A percentile compares a stretch with the other conserved stretches of the same genome.
These are phyloP conservation scores for Podospora tetraspora DNA, from an alignment of 495 filamentous ascomycete species.

Conservation along the genomic window DNA sequence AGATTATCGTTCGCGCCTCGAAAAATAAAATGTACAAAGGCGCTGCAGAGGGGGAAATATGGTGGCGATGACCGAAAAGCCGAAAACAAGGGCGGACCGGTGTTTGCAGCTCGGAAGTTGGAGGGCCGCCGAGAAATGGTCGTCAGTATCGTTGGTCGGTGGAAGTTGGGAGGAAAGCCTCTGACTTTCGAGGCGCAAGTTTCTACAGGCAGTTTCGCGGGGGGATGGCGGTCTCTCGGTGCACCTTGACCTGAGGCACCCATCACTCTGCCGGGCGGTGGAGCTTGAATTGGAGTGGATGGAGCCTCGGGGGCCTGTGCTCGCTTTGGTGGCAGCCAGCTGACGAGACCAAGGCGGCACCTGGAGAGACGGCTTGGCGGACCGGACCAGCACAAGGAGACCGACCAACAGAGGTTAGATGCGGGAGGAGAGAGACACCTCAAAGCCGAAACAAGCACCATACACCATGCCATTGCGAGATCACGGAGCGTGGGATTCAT, in stretches of 20 bases:
- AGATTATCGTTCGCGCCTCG: not conserved
- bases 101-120: not conserved
- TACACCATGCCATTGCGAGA: constrained; percentile 24
- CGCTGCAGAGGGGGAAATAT: not conserved
- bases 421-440: not conserved
- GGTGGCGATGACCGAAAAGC: not conserved
- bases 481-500: constrained; percentile 16
- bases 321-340: not conserved
- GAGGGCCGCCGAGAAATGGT: not conserved
- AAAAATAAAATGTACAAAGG: not conserved
- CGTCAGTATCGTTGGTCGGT: not conserved
- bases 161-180: not conserved
- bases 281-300: no score
- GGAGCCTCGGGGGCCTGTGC: not conserved
- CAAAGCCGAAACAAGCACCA: not conserved
- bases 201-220: not conserved
- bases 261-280: no score
- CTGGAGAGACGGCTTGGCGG: not conserved
- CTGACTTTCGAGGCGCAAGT: not conserved
- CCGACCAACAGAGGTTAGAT: not conserved
- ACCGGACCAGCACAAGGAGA: not conserved
- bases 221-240: not conserved
- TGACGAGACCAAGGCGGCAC: not conserved
- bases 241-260: no score
- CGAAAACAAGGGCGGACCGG: not conserved